phyloP scores from a whole-genome alignment of 441 rosid genomes.

The Adansonia gregorii region DNA sequence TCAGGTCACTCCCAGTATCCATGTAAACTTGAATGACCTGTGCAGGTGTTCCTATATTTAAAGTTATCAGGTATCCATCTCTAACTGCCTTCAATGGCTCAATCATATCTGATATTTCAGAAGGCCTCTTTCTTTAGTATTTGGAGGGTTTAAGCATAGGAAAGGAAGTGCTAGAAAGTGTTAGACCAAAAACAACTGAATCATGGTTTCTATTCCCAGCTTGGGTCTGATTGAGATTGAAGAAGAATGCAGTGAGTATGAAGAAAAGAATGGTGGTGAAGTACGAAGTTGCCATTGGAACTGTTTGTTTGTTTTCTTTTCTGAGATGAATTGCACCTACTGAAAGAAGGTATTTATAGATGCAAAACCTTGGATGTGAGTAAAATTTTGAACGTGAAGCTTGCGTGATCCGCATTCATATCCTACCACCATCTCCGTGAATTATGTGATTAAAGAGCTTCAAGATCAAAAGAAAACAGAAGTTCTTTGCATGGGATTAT shows the following conservation, averaged over 20 bases:
- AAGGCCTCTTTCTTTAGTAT: slow-evolving; percentile 34
- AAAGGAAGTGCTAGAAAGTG: slow-evolving; percentile 47
- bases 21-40: slow-evolving; percentile 74
- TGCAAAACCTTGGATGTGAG: slow-evolving; percentile 21
- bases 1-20: slow-evolving; percentile 93
- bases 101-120: slow-evolving; percentile 35
- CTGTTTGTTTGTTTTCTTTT: background rate
- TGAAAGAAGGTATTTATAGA: slow-evolving; percentile 38
- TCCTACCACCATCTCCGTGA: background rate
- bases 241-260: slow-evolving; percentile 23
- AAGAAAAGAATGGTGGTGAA: slow-evolving; percentile 33
- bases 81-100: slow-evolving; percentile 72
- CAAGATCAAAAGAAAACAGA: background rate
- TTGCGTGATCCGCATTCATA: slow-evolving; percentile 19
- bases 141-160: slow-evolving; percentile 39
- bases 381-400: background rate
- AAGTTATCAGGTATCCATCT: slow-evolving; percentile 75
- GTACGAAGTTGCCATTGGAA: slow-evolving; percentile 28
- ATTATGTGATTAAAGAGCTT: background rate
- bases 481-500: slow-evolving; percentile 27
- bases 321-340: slow-evolving; percentile 27
- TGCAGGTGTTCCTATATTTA: slow-evolving; percentile 76
- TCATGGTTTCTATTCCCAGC: slow-evolving; percentile 44
- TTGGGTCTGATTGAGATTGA: slow-evolving; percentile 35
- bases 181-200: slow-evolving; percentile 57